Evolutionary conservation across 202 grass and related monocot species (phyloP), one percentile per base, ranked within the genome.

Genomic region (Carex arenaria): DNA sequence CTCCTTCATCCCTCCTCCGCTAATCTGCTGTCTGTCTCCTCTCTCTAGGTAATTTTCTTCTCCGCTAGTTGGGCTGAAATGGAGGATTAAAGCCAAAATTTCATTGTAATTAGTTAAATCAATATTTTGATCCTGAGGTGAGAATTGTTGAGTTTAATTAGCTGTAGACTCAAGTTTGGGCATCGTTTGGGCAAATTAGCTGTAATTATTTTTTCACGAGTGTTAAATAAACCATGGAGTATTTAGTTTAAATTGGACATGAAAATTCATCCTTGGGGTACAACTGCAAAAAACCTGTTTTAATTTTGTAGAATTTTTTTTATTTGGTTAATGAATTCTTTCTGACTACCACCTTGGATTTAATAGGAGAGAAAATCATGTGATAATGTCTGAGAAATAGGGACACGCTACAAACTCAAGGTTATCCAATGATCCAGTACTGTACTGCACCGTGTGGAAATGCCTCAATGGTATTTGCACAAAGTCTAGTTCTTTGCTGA

Each of bases 101-200:
- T 13, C 11, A 1, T 2, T 63, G 36, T 17, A 30, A 60, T 9
- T 81, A 81, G 79, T 31, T 43, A 64, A 9, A 19, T n/a, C 17
- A 47, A 64, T 30, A 56, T 62, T 20, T 47, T 20, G 7, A 31
- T 51, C 7, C 60, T 28, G 20, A 81, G 79, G 61, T 81, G 32
- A 81, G 40, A 17, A 43, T 81, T 81, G 57, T 19, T 64, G 17
- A 65, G 40, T 65, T 81, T 52, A 10, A 45, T 64, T 81, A 61
- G 69, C 23, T 54, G 15, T 73, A 54, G 71, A 26, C 19, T 51
- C 26, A 22, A 52, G 23, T 28, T 38, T 38, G 43, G 42, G 10
- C 4, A 14, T 31, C 30, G 30, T 31, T 23, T 72, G 43, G 43
- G 10, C 4, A 14, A 13, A 63, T 81, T 64, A 30, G 77, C 22